Evolutionary conservation across 306 rosid genomes (phyloP), one percentile per base, ranked within the genome.

Genomic region (Ceratonia siliqua): DNA sequence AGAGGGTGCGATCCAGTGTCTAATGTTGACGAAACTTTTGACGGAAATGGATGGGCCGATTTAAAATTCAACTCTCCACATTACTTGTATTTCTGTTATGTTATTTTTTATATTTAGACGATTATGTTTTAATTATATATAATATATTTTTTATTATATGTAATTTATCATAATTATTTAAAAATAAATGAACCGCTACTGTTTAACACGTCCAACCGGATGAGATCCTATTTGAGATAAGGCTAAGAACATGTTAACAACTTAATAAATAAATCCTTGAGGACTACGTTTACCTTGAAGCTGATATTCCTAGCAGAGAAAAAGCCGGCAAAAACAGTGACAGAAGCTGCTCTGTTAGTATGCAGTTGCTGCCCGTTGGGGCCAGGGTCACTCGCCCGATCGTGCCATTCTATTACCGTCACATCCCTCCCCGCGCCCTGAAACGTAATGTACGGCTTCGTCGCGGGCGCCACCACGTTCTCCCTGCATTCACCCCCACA

Each of bases 341-440:
- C 92, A 10, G 97, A 91, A 39, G 97, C 92, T 0, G 94, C 87
- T 84, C 88, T 81, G 74, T 91, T 89, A 78, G 97, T 91, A 49
- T 89, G 84, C 0, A 91, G 75, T 75, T 87, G 90, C 48, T 91
- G 94, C 8, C 96, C 94, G 24, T 78, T 88, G 62, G 90, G 84
- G 11, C 87, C 94, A 1, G 78, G 89, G 74, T 91, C 96, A 48
- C 83, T 53, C 4, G 94, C 96, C 14, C 96, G 3, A 72, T 89
- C 94, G 62, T 91, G 96, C 94, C 96, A 89, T 45, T 89, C 96
- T 25, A 91, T 83, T 80, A 84, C 77, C 14, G 96, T 87, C 82
- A 32, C 73, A 0, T 87, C 94, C 36, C 84, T 91, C 12, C 94
- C 94, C 0, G 70, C 92, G 2, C 96, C 96, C 57, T 89, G 59